phyloP scores from a whole-genome alignment of 2,329 filamentous ascomycete species.

The Aspergillus pseudotamarii region DNA sequence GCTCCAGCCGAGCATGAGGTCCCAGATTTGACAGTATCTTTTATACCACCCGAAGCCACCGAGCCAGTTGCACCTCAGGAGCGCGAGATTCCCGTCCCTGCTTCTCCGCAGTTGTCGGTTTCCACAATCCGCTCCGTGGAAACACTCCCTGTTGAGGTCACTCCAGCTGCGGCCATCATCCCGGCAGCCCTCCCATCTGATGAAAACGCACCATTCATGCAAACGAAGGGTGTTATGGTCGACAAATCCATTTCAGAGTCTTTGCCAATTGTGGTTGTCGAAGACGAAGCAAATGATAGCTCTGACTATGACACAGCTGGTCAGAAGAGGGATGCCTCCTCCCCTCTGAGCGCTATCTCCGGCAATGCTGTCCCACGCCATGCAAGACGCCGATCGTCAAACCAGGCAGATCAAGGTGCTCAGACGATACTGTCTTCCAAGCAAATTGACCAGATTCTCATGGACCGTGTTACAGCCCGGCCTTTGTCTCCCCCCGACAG shows the following conservation, averaged over 20 bases:
- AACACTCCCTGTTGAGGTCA: slow-evolving; percentile 47
- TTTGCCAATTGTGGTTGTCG: slow-evolving; percentile 58
- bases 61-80: slow-evolving; percentile 36
- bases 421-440: slow-evolving; percentile 84
- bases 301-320: slow-evolving; percentile 43
- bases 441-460: slow-evolving; percentile 76
- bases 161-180: slow-evolving; percentile 30
- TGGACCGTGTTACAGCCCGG: slow-evolving; percentile 50
- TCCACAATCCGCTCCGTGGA: slow-evolving; percentile 49
- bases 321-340: slow-evolving; percentile 37
- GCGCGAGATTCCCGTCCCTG: slow-evolving; percentile 27
- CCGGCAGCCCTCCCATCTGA: slow-evolving; percentile 22
- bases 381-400: slow-evolving; percentile 29
- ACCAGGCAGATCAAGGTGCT: slow-evolving; percentile 70
- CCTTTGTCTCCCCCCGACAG: slow-evolving; percentile 39
- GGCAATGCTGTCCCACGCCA: slow-evolving; percentile 52
- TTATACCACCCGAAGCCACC: slow-evolving; percentile 28
- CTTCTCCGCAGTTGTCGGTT: slow-evolving; percentile 38
- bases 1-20: slow-evolving; percentile 16
- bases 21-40: slow-evolving; percentile 33
- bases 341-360: slow-evolving; percentile 66
- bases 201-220: slow-evolving; percentile 26
- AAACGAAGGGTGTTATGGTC: slow-evolving; percentile 23
- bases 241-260: slow-evolving; percentile 21
- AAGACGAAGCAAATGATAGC: slow-evolving; percentile 65